A percentile compares a stretch with the other conserved stretches of the same genome.
Conservation (phyloP, 495 filamentous ascomycete species). For the Neurospora hispaniola region DNA sequence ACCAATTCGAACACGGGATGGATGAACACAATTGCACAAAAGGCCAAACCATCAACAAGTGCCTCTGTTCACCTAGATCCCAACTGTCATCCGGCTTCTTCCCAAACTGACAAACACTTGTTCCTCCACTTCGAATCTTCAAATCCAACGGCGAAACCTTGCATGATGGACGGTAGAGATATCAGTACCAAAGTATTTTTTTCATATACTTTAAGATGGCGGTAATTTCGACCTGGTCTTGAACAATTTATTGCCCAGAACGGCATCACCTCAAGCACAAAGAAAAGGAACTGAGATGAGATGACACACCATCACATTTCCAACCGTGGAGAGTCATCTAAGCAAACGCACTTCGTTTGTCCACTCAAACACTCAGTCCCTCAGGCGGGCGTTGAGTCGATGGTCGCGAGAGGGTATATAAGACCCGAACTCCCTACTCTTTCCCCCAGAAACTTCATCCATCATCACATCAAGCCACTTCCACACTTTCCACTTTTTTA, state of each 20-base stretch:
- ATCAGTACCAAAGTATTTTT: no score
- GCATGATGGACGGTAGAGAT: no score
- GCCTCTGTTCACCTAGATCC: neutral
- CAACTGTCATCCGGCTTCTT: neutral
- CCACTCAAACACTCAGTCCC: neutral
- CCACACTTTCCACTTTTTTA: neutral
- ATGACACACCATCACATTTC: neutral
- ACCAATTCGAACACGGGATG: neutral
- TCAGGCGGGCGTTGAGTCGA: neutral
- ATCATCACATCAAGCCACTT: no score
- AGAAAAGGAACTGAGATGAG: neutral
- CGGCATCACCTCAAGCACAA: neutral
- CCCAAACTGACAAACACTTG: neutral
- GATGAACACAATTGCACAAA: neutral
- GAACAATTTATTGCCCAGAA: neutral
- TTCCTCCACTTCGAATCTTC: neutral
- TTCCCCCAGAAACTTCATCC: no score
- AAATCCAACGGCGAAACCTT: neutral
- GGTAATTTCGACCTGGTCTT: no score
- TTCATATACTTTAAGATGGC: no score
- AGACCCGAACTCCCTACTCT: neutral
- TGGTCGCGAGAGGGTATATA: neutral
- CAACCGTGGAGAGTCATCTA: neutral
- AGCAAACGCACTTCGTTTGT: neutral
- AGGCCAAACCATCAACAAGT: neutral